Conservation (phyloP, 306 rosid genomes). For the Corylus heterophylla region DNA sequence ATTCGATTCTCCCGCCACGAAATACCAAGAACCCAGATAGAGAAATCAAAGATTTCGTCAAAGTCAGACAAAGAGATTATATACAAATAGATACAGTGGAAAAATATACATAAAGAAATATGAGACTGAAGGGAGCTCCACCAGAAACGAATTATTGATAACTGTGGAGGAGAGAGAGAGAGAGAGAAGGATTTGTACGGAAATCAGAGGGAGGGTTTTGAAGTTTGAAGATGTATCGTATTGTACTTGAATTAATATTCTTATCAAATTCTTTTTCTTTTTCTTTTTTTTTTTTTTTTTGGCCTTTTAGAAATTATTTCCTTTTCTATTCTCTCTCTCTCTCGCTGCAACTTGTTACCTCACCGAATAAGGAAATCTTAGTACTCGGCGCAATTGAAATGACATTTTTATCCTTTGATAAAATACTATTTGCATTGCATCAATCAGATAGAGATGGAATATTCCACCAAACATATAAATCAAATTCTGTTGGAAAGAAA, state of each 20-base stretch:
- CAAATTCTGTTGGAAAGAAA: too few species aligned
- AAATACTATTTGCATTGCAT: too few species aligned
- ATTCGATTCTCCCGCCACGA: conserved; percentile 35
- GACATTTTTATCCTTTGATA: neutral
- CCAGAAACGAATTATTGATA: conserved; percentile 1
- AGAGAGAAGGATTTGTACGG: conserved; percentile 25
- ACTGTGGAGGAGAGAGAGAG: neutral
- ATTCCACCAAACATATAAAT: neutral
- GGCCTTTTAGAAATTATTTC: neutral
- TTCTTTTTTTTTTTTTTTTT: too few species aligned
- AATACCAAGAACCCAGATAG: conserved; percentile 11
- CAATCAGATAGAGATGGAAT: neutral
- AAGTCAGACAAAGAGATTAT: neutral
- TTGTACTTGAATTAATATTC: neutral
- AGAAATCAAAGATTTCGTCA: conserved; percentile 13
- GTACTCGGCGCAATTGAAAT: neutral
- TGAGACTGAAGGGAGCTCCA: conserved; percentile 55
- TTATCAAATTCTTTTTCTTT: too few species aligned
- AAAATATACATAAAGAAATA: conserved; percentile 24
- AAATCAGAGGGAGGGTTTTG: conserved; percentile 40
- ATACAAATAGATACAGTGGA: neutral
- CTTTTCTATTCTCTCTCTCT: neutral
- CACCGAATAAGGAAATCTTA: neutral
- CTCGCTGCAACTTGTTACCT: conserved; percentile 1
- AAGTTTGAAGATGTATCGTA: conserved; percentile 30